Base-by-base conservation (phyloP, 2,329 filamentous ascomycete species). In the Zymoseptoria tritici region DNA sequence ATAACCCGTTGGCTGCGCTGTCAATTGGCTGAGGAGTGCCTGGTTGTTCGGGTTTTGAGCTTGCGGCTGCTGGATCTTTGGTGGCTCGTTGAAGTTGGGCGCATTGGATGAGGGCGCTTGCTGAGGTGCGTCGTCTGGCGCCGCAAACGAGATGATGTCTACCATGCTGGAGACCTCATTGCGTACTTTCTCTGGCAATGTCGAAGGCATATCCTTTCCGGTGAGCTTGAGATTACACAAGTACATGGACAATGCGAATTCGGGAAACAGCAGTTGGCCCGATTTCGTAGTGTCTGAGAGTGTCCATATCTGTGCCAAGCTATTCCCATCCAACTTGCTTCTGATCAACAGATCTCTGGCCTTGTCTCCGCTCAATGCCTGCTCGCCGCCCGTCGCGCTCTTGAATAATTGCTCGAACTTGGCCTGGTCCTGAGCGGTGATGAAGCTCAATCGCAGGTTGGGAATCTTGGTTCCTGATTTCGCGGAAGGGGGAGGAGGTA, bases 81-180 rank as follows among this genome's bases (percentile, higher is more conserved):
- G 68, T 26, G 81, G 78, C 54, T 83, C 77, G 71, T 83, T 84
- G 71, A 93, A 91, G 67, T 85, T 87, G 0, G 90, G 87, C 16
- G 84, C 84, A 73, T 90, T 92, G 61, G 79, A 84, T 57, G 80
- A 80, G 3, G 79, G 77, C n/a, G 81, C 75, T 20, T 82, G 76
- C 49, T 75, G 74, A 13, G 66, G 55, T 13, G 63, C 58, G 26
- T 93, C 88, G 65, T 99, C 94, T 0, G 85, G 85, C 22, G 97
- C 84, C 67, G 88, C 91, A 73, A 99, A 99, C 61, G 91, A 96
- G 72, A 99, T 99, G 59, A 99, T 99, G 72, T 99, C 94, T 49
- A 99, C 94, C 92, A 99, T 97, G 76, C 94, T 96, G 3, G 93
- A 97, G 19, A 99, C 94, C 75, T 99, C 94, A 70, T 99, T 99